Percentiles rank a stretch among this genome's conserved stretches.
Conservation (phyloP, 345 rosid genomes). For the Garcia nutans region DNA sequence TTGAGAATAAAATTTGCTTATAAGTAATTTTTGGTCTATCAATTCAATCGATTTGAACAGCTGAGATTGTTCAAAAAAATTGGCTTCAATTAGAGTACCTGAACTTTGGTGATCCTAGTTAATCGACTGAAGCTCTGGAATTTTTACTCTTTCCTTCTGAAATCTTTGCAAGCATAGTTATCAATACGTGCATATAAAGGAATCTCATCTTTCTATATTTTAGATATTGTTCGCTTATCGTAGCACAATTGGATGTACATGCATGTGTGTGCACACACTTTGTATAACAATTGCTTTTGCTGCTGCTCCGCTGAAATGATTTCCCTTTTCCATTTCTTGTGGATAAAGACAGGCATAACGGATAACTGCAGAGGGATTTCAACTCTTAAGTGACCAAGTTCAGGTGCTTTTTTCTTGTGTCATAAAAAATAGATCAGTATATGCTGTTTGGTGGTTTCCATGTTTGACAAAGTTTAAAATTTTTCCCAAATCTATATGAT, state of each 20-base stretch:
- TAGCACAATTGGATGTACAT: background rate
- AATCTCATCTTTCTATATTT: background rate
- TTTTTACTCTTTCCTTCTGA: background rate
- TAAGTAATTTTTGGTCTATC: background rate
- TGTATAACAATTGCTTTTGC: background rate
- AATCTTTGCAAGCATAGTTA: background rate
- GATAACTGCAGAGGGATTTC: background rate
- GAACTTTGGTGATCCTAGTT: background rate
- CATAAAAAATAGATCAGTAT: background rate
- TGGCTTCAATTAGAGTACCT: background rate
- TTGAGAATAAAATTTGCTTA: background rate
- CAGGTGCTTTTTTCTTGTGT: background rate
- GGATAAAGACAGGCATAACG: constrained; percentile 10
- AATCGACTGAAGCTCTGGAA: background rate
- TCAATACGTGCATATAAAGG: background rate
- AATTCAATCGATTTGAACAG: background rate
- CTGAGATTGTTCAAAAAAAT: background rate
- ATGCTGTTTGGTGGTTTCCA: background rate
- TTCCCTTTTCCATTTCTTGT: background rate
- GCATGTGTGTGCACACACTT: background rate
- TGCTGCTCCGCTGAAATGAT: background rate
- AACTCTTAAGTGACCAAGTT: background rate
- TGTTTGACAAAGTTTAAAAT: constrained; percentile 1
- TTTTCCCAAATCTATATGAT: background rate
- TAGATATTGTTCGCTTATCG: background rate